phyloP scores from a whole-genome alignment of 257 asterid species.

The Nicotiana sylvestris region DNA sequence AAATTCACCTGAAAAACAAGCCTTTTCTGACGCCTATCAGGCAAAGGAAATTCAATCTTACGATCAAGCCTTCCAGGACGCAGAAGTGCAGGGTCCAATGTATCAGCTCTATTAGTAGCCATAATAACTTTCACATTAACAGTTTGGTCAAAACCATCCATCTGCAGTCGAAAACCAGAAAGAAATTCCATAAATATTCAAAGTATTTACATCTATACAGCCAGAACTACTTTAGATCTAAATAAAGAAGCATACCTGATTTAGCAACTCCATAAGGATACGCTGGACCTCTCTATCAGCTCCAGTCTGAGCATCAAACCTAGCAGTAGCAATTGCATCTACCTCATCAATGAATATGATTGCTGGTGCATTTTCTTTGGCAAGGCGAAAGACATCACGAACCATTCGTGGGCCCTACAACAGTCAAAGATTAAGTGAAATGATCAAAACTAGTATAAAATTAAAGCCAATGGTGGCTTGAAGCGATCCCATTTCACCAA shows the following conservation, averaged over 20 bases:
- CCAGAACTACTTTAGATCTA: background rate
- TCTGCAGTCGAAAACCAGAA: slow-evolving; percentile 34
- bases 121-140: slow-evolving; percentile 88
- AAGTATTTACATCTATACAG: background rate
- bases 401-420: slow-evolving; percentile 83
- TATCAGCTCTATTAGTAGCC: slow-evolving; percentile 92
- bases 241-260: slow-evolving; percentile 45
- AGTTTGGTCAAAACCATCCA: slow-evolving; percentile 92
- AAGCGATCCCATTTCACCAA: no score
- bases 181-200: background rate
- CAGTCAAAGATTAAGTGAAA: background rate
- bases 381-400: slow-evolving; percentile 82
- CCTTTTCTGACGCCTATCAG: slow-evolving; percentile 88
- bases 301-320: slow-evolving; percentile 92
- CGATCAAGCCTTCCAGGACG: slow-evolving; percentile 97
- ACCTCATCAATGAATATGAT: slow-evolving; percentile 84
- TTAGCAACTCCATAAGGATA: slow-evolving; percentile 75
- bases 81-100: slow-evolving; percentile 81
- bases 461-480: background rate
- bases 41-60: slow-evolving; percentile 85
- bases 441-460: background rate
- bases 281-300: slow-evolving; percentile 95
- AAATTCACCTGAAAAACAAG: slow-evolving; percentile 69
- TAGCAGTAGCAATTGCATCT: slow-evolving; percentile 86
- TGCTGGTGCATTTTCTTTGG: slow-evolving; percentile 88